Conservation (phyloP, 306 rosid species). For the Prunus campanulata region DNA sequence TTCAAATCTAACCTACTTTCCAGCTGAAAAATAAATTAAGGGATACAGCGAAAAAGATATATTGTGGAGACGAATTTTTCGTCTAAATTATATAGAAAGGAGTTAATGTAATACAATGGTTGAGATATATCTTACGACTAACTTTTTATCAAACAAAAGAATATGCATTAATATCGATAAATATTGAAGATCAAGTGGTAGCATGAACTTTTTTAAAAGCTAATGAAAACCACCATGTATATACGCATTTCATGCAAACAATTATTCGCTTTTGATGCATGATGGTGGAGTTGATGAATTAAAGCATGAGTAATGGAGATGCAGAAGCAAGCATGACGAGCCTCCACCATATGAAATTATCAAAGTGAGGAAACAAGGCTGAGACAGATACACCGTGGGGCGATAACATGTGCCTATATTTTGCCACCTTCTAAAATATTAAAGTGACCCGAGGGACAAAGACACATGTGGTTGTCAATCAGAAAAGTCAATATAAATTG, state of each 20-base stretch:
- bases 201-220: neutral
- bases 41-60: neutral
- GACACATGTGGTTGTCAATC: conserved; percentile 56
- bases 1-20: conserved; percentile 33
- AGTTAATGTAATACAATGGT: too few species aligned
- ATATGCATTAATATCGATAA: neutral
- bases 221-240: neutral
- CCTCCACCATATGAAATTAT: conserved; percentile 34
- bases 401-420: conserved; percentile 45
- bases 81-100: too few species aligned
- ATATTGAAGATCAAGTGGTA: neutral
- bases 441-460: conserved; percentile 42
- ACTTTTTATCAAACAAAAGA: neutral
- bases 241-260: too few species aligned
- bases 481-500: conserved; percentile 25
- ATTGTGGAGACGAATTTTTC: too few species aligned
- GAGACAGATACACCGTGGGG: conserved; percentile 55
- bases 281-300: neutral
- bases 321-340: conserved; percentile 31
- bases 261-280: too few species aligned
- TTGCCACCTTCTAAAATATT: conserved; percentile 20
- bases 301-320: conserved; percentile 4
- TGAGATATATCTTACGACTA: neutral
- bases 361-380: conserved; percentile 36
- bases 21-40: neutral